Evolutionary conservation across 176 grass and related monocot species (phyloP).

Genomic region (Aegilops speltoides): DNA sequence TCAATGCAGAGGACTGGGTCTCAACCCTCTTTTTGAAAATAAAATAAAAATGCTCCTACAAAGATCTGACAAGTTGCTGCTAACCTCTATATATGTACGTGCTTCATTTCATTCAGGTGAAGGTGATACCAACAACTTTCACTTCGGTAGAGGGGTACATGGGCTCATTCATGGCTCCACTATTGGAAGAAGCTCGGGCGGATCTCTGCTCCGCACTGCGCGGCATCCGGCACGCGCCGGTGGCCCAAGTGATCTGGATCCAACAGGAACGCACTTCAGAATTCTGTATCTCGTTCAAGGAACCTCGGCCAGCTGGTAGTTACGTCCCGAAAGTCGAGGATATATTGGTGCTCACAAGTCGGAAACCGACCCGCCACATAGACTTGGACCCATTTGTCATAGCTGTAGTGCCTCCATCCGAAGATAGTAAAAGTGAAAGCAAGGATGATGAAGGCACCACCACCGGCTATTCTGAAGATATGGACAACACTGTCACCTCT

Average conservation of each 20-base stretch:
- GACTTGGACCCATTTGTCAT: no score
- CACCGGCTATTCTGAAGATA: no score
- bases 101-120: neutral
- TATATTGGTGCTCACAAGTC: neutral
- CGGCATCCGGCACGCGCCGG: neutral
- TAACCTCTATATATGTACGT: neutral
- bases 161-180: constrained; percentile 36
- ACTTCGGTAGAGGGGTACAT: constrained; percentile 32
- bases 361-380: neutral
- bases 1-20: neutral
- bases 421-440: no score
- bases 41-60: neutral
- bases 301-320: neutral
- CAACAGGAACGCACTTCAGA: neutral
- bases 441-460: no score
- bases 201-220: constrained; percentile 48
- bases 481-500: no score
- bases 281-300: neutral
- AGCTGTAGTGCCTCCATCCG: no score
- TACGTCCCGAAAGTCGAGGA: neutral
- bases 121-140: neutral
- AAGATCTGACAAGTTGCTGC: neutral
- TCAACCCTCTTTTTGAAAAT: neutral
- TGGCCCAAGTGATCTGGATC: neutral
- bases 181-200: constrained; percentile 48